Base-by-base conservation (phyloP, 768 basidiomycete genomes). In the Daedaleopsis sinensis region DNA sequence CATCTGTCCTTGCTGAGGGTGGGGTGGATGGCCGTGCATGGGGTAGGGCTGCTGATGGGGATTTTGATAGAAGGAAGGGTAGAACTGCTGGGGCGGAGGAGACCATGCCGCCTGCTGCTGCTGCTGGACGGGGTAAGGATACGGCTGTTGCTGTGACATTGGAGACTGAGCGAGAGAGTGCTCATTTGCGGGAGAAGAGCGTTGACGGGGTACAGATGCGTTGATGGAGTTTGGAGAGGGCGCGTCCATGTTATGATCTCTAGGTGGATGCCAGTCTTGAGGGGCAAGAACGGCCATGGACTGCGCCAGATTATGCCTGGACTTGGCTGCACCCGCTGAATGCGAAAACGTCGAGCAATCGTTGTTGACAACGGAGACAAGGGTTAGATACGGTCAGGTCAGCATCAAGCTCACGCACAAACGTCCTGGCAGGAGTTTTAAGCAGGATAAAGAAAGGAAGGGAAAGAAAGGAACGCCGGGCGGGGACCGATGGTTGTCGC, bases 241-340 rank as follows among this genome's bases (percentile, higher is more conserved):
- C 47, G 79, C 70, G 77, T 88, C 86, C 87, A 89, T 89, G 67
- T 80, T 71, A 67, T 76, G 75, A 76, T 89, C 85, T 82, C 82
- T 82, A 71, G 82, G 80, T 67, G 80, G 82, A 67, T 83, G 83
- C 89, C 89, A 90, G 80, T 91, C 89, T 78, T 84, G 81, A 73
- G 86, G 81, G 65, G 84, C 88, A 78, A 91, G 85, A 80, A 90
- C 83, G 77, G 90, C 90, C 90, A 91, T 91, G 81, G 74, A 75
- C 74, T 73, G 64, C 62, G 63, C 59, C 63, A 53, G 60, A 59
- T 54, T 52, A 42, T 36, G 63, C 61, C 54, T 58, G 52, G 58
- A 57, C 54, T 39, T 37, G 55, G 47, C 59, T 60, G 66, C 27
- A 46, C 36, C 55, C 47, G 58, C 51, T 12, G 47, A 54, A 43